A percentile compares a stretch with the other conserved stretches of the same genome.
phyloP scores from a whole-genome alignment of 2,329 filamentous ascomycete genomes.

The Amesomyces nigricolor region DNA sequence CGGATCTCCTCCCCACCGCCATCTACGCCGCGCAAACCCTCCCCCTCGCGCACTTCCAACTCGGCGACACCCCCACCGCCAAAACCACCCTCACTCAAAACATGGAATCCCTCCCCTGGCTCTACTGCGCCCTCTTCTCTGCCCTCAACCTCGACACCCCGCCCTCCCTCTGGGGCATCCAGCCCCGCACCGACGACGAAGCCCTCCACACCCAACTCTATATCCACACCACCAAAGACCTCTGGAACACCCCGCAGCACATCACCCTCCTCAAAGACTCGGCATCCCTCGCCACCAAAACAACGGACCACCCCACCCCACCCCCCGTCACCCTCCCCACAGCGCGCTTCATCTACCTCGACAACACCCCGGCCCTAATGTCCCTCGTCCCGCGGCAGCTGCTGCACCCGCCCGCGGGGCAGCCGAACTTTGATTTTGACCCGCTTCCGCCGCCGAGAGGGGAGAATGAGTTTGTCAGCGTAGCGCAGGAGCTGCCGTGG shows the following conservation, averaged over 20 bases:
- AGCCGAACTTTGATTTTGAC: conserved; percentile 70
- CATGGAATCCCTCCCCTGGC: conserved; percentile 74
- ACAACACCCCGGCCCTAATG: conserved; percentile 68
- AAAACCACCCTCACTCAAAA: conserved; percentile 60
- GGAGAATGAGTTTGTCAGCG: conserved; percentile 46
- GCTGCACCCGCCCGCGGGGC: conserved; percentile 45
- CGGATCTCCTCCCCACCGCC: neutral
- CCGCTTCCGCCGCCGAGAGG: conserved; percentile 65
- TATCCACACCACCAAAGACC: conserved; percentile 66
- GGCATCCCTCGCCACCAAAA: conserved; percentile 36
- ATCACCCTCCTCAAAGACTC: conserved; percentile 60
- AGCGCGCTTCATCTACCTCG: conserved; percentile 72
- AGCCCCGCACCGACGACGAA: conserved; percentile 57
- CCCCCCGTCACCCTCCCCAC: conserved; percentile 43
- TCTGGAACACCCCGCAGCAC: conserved; percentile 78
- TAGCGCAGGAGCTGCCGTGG: conserved; percentile 42
- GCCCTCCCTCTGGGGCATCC: conserved; percentile 74
- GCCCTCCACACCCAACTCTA: conserved; percentile 72
- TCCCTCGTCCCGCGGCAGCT: conserved; percentile 60
- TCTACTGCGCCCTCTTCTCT: conserved; percentile 74
- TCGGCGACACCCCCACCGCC: conserved; percentile 60
- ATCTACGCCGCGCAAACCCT: conserved; percentile 69
- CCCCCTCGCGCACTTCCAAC: conserved; percentile 67
- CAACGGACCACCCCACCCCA: conserved; percentile 33
- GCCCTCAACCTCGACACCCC: conserved; percentile 78